Evolutionary conservation across 2,329 filamentous ascomycete genomes (phyloP).

Genomic region (Cadophora gregata): DNA sequence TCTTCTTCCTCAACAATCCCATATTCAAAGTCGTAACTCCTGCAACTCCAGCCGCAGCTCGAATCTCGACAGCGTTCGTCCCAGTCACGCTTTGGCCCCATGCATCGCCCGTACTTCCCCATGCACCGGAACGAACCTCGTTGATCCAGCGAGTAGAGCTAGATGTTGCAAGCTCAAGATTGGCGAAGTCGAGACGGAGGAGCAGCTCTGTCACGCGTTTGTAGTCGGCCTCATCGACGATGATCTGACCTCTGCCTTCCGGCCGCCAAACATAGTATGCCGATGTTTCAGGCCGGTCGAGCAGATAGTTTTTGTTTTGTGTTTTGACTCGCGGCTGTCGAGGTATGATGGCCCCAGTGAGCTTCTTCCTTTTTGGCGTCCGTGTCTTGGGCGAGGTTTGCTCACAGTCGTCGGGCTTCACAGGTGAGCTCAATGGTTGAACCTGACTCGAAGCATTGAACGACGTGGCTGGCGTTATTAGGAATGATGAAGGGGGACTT

Average conservation of each 20-base stretch:
- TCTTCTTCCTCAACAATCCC: conserved; percentile 57
- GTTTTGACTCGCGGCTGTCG: conserved; percentile 71
- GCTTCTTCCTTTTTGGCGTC: conserved; percentile 53
- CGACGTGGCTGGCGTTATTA: conserved; percentile 32
- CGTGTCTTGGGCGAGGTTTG: conserved; percentile 17
- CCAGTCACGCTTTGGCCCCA: conserved; percentile 62
- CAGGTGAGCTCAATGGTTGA: conserved; percentile 24
- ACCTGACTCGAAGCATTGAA: conserved; percentile 35
- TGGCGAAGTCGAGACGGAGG: conserved; percentile 76
- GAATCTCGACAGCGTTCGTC: conserved; percentile 42
- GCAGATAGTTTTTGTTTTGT: conserved; percentile 55
- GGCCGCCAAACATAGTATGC: conserved; percentile 71
- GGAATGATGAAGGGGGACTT: conserved; percentile 32
- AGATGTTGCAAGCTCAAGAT: conserved; percentile 62
- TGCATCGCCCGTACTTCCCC: conserved; percentile 44
- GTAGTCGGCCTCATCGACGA: conserved; percentile 69
- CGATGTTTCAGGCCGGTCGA: conserved; percentile 58
- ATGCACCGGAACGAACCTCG: conserved; percentile 61
- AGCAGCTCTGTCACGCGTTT: conserved; percentile 72
- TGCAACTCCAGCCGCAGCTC: conserved; percentile 27
- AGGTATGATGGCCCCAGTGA: conserved; percentile 66
- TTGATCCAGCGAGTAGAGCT: conserved; percentile 75
- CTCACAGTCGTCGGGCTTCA: conserved; percentile 22
- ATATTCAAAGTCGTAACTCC: conserved; percentile 47
- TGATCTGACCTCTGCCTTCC: conserved; percentile 64